These are phyloP conservation scores for Neolentinus lepideus DNA, from an alignment of 1,284 basidiomycete species.

Conservation along the genomic window DNA sequence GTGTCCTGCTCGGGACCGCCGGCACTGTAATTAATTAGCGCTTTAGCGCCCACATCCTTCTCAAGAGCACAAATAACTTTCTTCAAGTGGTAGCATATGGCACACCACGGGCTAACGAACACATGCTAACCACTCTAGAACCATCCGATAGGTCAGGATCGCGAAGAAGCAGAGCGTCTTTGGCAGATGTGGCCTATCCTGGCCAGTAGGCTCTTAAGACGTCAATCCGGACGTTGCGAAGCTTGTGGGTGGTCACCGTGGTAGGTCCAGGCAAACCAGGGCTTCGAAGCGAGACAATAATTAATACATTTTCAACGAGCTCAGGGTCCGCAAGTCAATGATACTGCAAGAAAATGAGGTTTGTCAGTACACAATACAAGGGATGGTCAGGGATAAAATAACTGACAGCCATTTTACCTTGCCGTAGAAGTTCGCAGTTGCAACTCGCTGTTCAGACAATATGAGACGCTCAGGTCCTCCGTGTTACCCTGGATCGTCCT, in stretches of 20 bases:
- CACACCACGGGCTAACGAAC: too few relatives aligned
- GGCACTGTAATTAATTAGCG: not conserved
- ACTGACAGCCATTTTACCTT: constrained; percentile 34
- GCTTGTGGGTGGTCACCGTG: constrained; percentile 28
- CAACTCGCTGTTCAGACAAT: constrained; percentile 30
- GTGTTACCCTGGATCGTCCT: constrained; percentile 27
- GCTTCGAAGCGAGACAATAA: constrained; percentile 29
- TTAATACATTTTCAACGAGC: not conserved
- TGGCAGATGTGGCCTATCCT: too few relatives aligned
- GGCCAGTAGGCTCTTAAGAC: not conserved
- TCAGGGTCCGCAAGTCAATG: constrained; percentile 23
- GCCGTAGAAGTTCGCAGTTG: constrained; percentile 30
- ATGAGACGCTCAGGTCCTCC: constrained; percentile 28
- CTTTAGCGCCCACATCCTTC: not conserved
- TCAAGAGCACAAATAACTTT: not conserved
- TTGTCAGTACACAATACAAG: not conserved
- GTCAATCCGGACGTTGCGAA: constrained; percentile 22
- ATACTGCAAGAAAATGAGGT: constrained; percentile 21
- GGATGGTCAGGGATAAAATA: not conserved
- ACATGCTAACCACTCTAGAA: too few relatives aligned
- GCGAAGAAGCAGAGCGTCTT: too few relatives aligned
- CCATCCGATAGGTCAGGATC: too few relatives aligned
- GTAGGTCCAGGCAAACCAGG: constrained; percentile 33
- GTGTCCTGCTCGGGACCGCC: not conserved
- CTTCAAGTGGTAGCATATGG: too few relatives aligned